Percentiles rank a stretch among this genome's conserved stretches.
These are phyloP conservation scores for Taiozyma sp. DNA, from an alignment of 1,139 yeast species.

Conservation along the genomic window DNA sequence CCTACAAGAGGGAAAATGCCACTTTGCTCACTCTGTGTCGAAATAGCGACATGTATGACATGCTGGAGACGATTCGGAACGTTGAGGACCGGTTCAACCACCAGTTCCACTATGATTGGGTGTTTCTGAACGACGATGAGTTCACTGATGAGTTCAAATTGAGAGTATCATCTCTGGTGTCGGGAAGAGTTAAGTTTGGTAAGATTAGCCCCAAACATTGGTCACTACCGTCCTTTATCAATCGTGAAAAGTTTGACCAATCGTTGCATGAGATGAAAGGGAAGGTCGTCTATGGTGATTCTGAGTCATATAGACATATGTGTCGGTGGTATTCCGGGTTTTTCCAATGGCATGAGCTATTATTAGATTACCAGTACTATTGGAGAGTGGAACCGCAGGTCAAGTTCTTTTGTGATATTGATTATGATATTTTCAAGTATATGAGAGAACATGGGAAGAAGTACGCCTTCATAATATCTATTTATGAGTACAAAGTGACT, in stretches of 20 bases:
- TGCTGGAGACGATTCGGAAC: conserved; percentile 41
- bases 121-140: conserved; percentile 49
- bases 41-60: conserved; percentile 49
- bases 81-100: conserved; percentile 53
- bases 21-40: conserved; percentile 60
- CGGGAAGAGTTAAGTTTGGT: conserved; percentile 64
- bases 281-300: conserved; percentile 44
- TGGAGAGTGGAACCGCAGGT: conserved; percentile 63
- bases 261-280: conserved; percentile 34
- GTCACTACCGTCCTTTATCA: conserved; percentile 66
- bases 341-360: conserved; percentile 36
- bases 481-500: conserved; percentile 53
- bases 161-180: conserved; percentile 37
- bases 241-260: conserved; percentile 35
- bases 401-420: conserved; percentile 47
- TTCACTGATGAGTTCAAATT: conserved; percentile 45
- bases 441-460: conserved; percentile 41
- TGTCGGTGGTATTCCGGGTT: conserved; percentile 51
- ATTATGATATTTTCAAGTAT: conserved; percentile 44
- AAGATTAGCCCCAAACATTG: conserved; percentile 58
- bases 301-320: conserved; percentile 55
- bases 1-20: conserved; percentile 37
- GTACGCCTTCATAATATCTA: conserved; percentile 59
- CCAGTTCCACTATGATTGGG: conserved; percentile 55
- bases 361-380: conserved; percentile 37